Evolutionary conservation across 108 stramenopile species (phyloP).

Genomic region (Cyclotella atomus): DNA sequence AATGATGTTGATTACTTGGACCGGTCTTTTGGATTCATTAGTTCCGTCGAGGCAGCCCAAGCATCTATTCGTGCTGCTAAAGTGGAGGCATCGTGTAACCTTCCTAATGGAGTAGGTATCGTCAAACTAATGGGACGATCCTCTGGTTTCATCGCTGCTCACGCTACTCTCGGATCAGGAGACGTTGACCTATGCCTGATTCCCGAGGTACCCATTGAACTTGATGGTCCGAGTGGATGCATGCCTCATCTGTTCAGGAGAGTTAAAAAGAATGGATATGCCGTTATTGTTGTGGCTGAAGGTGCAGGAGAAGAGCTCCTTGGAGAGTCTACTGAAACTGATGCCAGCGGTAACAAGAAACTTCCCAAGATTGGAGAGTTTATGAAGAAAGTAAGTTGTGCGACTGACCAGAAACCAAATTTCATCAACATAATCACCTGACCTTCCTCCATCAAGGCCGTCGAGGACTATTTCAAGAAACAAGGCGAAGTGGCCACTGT

Average conservation of each 20-base stretch:
- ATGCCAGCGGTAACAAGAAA: slow-evolving; percentile 96
- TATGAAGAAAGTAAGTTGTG: slow-evolving; percentile 67
- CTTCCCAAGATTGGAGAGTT: slow-evolving; percentile 93
- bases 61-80: slow-evolving; percentile 87
- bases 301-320: slow-evolving; percentile 97
- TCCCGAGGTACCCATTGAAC: slow-evolving; percentile 94
- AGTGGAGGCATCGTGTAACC: slow-evolving; percentile 95
- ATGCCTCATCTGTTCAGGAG: slow-evolving; percentile 86
- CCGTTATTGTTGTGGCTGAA: slow-evolving; percentile 98
- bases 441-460: too few relatives aligned
- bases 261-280: slow-evolving; percentile 94
- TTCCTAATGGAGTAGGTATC: slow-evolving; percentile 96
- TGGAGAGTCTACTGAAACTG: slow-evolving; percentile 84
- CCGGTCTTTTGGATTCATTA: slow-evolving; percentile 93
- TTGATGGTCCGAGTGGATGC: slow-evolving; percentile 92
- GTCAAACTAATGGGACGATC: slow-evolving; percentile 97
- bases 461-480: slow-evolving; percentile 76
- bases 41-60: slow-evolving; percentile 93
- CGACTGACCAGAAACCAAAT: too few relatives aligned
- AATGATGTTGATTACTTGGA: slow-evolving; percentile 97
- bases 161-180: slow-evolving; percentile 89
- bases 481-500: slow-evolving; percentile 79
- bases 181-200: slow-evolving; percentile 96
- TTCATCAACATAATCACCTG: too few relatives aligned
- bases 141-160: slow-evolving; percentile 93